A percentile compares a stretch with the other conserved stretches of the same genome.
Evolutionary conservation across 2,329 filamentous ascomycete genomes (phyloP).

Genomic region (Aspergillus sp.): DNA sequence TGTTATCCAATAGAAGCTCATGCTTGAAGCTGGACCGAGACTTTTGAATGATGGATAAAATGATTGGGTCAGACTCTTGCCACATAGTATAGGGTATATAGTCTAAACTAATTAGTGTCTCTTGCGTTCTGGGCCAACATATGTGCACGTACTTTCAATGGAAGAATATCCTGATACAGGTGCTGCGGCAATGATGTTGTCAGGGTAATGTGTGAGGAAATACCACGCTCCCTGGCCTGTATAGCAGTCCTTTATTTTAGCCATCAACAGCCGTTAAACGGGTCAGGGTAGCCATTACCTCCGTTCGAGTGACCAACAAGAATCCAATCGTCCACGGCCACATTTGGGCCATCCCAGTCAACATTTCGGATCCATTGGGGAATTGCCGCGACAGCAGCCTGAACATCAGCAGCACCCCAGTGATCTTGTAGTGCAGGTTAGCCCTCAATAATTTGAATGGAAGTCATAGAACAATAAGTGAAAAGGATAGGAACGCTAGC

Average conservation of each 20-base stretch:
- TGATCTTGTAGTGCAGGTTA: constrained; percentile 24
- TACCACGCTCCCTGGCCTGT: constrained; percentile 51
- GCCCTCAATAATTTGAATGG: background rate
- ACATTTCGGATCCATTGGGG: constrained; percentile 42
- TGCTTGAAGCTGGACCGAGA: constrained; percentile 47
- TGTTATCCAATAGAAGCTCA: constrained; percentile 47
- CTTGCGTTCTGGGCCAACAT: too few relatives aligned
- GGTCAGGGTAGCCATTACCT: constrained; percentile 22
- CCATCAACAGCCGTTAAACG: background rate
- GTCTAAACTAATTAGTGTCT: constrained; percentile 20
- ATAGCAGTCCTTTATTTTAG: background rate
- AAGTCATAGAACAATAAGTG: background rate
- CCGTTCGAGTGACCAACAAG: constrained; percentile 54
- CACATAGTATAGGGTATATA: constrained; percentile 53
- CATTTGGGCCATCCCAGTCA: constrained; percentile 42
- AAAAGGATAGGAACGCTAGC: background rate
- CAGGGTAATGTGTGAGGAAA: constrained; percentile 47
- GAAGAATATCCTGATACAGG: constrained; percentile 53
- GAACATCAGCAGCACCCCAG: constrained; percentile 50
- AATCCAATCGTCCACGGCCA: constrained; percentile 43
- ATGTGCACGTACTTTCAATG: constrained; percentile 37
- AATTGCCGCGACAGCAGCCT: constrained; percentile 45
- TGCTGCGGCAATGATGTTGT: constrained; percentile 48
- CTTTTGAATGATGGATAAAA: constrained; percentile 40
- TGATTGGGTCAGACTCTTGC: constrained; percentile 46